phyloP scores from a whole-genome alignment of 1,284 basidiomycete genomes.

The Ganoderma resinaceum region DNA sequence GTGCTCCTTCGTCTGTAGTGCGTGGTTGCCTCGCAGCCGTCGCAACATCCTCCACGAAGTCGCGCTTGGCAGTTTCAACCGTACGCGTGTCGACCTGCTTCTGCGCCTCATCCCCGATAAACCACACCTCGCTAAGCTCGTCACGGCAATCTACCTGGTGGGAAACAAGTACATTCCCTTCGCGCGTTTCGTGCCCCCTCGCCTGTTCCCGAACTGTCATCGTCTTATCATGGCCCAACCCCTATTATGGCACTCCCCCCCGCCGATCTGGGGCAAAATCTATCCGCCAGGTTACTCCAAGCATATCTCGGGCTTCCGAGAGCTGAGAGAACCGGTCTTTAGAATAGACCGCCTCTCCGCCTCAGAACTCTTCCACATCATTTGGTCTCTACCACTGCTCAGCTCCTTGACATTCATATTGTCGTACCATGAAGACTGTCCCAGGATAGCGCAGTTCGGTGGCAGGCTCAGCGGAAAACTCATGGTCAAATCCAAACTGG shows the following conservation, averaged over 20 bases:
- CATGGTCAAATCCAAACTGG: neutral
- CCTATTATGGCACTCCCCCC: too few relatives aligned
- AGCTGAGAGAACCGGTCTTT: neutral
- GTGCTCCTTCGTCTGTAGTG: neutral
- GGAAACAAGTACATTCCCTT: neutral
- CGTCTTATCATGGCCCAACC: neutral
- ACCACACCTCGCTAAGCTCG: neutral
- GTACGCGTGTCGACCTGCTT: neutral
- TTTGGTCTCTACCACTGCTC: neutral
- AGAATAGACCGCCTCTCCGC: neutral
- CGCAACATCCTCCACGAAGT: neutral
- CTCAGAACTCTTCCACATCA: neutral
- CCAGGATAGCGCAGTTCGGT: neutral
- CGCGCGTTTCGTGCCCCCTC: neutral
- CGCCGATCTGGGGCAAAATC: neutral
- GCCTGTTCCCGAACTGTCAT: neutral
- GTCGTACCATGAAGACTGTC: neutral
- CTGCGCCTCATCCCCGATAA: neutral
- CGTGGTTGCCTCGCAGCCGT: neutral
- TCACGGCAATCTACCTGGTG: neutral
- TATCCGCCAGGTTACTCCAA: neutral
- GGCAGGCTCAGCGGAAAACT: neutral
- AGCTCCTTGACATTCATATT: neutral
- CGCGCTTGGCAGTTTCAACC: neutral
- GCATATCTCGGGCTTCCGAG: neutral